Percentiles rank a stretch among this genome's conserved stretches.
Conservation (phyloP, 257 asterid species). For the Solanum stenotomum region DNA sequence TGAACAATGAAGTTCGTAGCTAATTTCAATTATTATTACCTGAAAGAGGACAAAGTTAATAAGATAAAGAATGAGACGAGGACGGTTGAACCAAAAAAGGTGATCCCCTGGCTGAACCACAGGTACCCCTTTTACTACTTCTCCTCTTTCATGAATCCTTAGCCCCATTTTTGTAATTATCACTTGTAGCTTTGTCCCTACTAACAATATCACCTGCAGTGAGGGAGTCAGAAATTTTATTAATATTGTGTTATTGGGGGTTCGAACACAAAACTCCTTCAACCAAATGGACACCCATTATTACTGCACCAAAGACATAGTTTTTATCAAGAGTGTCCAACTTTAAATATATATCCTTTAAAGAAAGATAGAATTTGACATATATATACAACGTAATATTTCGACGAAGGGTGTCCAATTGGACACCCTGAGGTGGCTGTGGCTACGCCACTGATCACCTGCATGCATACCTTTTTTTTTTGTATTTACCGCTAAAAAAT, state of each 20-base stretch:
- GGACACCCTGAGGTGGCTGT: background rate
- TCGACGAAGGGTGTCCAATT: background rate
- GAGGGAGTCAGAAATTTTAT: no score
- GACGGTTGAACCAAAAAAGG: slow-evolving; percentile 90
- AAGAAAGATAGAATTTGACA: no score
- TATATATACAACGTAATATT: background rate
- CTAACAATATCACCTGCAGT: slow-evolving; percentile 58
- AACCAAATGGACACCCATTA: background rate
- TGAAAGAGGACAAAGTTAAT: slow-evolving; percentile 88
- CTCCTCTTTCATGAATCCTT: slow-evolving; percentile 65
- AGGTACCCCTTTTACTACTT: slow-evolving; percentile 66
- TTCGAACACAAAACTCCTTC: no score
- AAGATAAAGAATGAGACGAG: slow-evolving; percentile 62
- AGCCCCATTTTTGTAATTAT: slow-evolving; percentile 86
- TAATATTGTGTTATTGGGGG: background rate
- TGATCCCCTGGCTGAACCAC: slow-evolving; percentile 76
- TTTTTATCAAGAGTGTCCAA: background rate
- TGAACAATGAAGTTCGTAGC: background rate
- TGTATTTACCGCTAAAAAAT: background rate
- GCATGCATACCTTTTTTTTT: no score
- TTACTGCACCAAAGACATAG: background rate
- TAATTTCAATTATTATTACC: slow-evolving; percentile 21
- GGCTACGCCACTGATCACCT: no score
- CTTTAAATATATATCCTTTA: no score
- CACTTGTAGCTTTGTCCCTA: slow-evolving; percentile 88